Base-by-base conservation (phyloP, 2,329 filamentous ascomycete species). In the Penicillium vulpinum region DNA sequence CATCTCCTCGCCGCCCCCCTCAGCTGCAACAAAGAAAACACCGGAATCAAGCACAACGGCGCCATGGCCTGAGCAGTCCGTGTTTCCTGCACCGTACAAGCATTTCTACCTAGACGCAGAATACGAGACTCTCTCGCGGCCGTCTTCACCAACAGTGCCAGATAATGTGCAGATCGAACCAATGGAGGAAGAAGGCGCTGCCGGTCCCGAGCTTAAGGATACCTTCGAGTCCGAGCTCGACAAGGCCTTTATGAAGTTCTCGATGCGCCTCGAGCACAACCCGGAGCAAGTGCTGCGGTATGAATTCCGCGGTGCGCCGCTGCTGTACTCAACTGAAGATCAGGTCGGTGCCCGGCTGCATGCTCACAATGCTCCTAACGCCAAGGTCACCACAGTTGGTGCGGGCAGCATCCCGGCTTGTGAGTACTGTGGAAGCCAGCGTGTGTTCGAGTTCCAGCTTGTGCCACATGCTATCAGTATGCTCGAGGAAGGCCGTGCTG, bases 361-460 rank as follows among this genome's bases (percentile, higher is more conserved):
- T 63, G 62, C 57, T 9, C 57, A 67, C 57, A 54, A 55, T 40
- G 41, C 56, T 2, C 51, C 57, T 26, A 63, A 64, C 1, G 67
- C 66, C 8, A 73, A 72, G 49, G 64, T 68, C 6, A 66, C 70
- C 7, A 67, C 66, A 1, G 51, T 66, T 21, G 64, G 63, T 13
- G 61, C 64, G 13, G 67, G 62, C 18, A 65, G 83, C 2, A 85
- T 97, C 28, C 92, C 93, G 1, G 78, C 86, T 10, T 99, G 94
- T 72, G 77, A 76, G 28, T 88, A 85, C 66, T 99, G 94, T 75
- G 88, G 89, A 9, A 84, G 82, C 0, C 80, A 83, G 48, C 85
- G 93, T 61, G 85, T 89, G 15, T 97, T 97, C 72, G 94, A 99
- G 80, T 81, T 96, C 57, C 94, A 99, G 80, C 79, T 99, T 62